Conservation (phyloP, 208 protist genomes). For the Leishmania tropica region DNA sequence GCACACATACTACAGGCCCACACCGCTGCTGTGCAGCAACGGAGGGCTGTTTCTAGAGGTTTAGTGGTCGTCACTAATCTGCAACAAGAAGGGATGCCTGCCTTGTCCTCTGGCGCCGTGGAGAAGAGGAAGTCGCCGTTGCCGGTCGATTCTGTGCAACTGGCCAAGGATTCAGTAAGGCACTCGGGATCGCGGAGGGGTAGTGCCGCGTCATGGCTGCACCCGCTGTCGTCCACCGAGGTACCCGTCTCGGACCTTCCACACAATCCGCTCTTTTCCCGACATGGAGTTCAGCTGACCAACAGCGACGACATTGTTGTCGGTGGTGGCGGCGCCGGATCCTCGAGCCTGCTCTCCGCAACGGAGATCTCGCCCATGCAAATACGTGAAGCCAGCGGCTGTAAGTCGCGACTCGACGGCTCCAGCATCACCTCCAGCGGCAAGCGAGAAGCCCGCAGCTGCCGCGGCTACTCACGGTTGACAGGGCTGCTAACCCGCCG, state of each 20-base stretch:
- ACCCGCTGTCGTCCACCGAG: slow-evolving; percentile 17
- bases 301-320: slow-evolving; percentile 13
- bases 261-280: slow-evolving; percentile 2
- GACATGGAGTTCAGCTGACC: neutral
- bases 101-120: neutral
- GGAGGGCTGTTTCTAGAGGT: neutral
- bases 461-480: slow-evolving; percentile 14
- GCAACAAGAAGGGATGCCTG: neutral
- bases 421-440: neutral
- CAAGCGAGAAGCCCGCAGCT: neutral
- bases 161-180: neutral
- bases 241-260: neutral
- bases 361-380: slow-evolving; percentile 21
- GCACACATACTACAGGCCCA: neutral
- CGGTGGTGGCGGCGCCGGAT: neutral
- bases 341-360: slow-evolving; percentile 25
- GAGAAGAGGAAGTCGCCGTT: neutral
- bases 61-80: neutral
- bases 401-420: neutral
- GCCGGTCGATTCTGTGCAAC: neutral
- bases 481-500: slow-evolving; percentile 16
- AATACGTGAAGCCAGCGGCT: neutral
- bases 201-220: slow-evolving; percentile 3
- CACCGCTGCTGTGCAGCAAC: neutral
- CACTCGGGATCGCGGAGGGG: neutral